phyloP scores from a whole-genome alignment of 108 stramenopile species.

The Licmophora abbreviata region DNA sequence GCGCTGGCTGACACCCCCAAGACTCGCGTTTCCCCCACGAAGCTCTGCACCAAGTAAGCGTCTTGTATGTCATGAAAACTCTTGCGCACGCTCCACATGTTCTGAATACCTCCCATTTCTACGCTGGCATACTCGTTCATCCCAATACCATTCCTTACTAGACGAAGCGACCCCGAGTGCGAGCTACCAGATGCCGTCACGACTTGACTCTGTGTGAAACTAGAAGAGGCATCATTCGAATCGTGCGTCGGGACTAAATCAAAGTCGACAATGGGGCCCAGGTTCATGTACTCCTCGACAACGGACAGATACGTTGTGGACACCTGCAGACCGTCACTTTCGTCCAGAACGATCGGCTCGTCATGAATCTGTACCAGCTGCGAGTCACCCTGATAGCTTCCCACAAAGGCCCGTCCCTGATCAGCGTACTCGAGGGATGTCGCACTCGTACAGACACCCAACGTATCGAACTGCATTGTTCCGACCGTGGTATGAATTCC shows the following conservation, averaged over 20 bases:
- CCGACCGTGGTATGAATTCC: slow-evolving; percentile 45
- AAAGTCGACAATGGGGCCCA: slow-evolving; percentile 97
- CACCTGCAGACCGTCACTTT: slow-evolving; percentile 7
- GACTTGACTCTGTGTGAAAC: slow-evolving; percentile 56
- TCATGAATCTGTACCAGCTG: slow-evolving; percentile 86
- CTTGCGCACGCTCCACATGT: slow-evolving; percentile 85
- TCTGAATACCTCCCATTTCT: slow-evolving; percentile 90
- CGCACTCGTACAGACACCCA: slow-evolving; percentile 66
- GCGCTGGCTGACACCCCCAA: slow-evolving; percentile 60
- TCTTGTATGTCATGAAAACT: slow-evolving; percentile 53
- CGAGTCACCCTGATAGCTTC: slow-evolving; percentile 82
- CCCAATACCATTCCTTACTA: slow-evolving; percentile 95
- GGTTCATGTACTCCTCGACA: slow-evolving; percentile 87
- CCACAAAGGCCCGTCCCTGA: slow-evolving; percentile 88
- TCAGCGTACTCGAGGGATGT: slow-evolving; percentile 74
- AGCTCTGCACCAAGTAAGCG: slow-evolving; percentile 88
- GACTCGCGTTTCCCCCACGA: slow-evolving; percentile 88
- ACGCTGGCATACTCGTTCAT: slow-evolving; percentile 87
- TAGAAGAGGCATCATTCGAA: slow-evolving; percentile 5
- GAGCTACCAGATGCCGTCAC: slow-evolving; percentile 90
- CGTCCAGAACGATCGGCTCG: slow-evolving; percentile 46
- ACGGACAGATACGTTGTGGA: slow-evolving; percentile 61
- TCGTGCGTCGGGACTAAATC: slow-evolving; percentile 68
- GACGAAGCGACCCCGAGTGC: slow-evolving; percentile 80
- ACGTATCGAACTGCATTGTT: slow-evolving; percentile 61